Base-by-base conservation (phyloP, 2,329 filamentous ascomycete genomes). In the Clarireedia paspali region DNA sequence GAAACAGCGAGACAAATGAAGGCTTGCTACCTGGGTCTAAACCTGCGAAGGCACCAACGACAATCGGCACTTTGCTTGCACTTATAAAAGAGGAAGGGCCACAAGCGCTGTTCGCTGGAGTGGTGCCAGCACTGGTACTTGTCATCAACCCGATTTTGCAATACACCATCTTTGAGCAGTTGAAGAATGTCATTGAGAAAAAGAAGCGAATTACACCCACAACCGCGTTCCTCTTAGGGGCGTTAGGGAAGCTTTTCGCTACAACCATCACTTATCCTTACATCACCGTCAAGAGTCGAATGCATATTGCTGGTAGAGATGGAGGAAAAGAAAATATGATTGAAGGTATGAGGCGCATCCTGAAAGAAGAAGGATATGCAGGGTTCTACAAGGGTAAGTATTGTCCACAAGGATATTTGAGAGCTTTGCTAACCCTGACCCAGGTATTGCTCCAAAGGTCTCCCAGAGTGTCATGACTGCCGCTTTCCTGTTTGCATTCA, bases 81-180 rank as follows among this genome's bases (percentile, higher is more conserved):
- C 81, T 99, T 52, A 78, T 99, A 62, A 81, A 80, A 61, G 85
- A 95, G 52, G 94, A 99, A 69, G 94, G 94, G 0, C 85, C 88
- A 23, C 77, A 81, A 67, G 88, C 91, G 9, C 82, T 99, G 36
- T 99, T 99, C 71, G 81, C 91, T 4, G 94, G 94, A 59, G 92
- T 99, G 52, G 80, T 96, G 57, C 94, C 94, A 9, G 94, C 94
- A 0, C 77, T 99, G 64, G 85, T 99, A 63, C 79, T 99, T 61
- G 94, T 99, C 68, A 91, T 96, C 75, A 99, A 99, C 76, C 94
- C 94, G 4, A 99, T 99, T 64, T 77, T 99, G 62, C 94, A 99
- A 76, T 99, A 99, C 74, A 99, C 94, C 15, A 87, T 99, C 55
- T 99, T 97, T 67, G 94, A 99, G 79, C 92, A 99, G 77, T 77